These are phyloP conservation scores for Phalaenopsis equestris DNA, from an alignment of 106 monocot species.

Conservation along the genomic window DNA sequence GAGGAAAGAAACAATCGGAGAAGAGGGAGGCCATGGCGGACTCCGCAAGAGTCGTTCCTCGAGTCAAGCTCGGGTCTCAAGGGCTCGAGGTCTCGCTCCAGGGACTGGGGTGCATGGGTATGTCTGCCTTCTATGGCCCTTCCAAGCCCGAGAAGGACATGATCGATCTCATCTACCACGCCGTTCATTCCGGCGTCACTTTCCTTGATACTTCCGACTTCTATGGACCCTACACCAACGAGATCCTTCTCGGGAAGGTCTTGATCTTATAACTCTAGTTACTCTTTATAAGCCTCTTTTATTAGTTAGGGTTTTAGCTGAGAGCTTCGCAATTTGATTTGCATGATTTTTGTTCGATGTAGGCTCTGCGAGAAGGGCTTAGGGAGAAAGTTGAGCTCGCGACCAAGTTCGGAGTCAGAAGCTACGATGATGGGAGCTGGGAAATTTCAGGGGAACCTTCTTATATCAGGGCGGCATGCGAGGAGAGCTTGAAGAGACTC, in stretches of 20 bases:
- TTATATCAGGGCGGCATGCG: constrained; percentile 24
- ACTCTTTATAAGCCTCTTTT: neutral
- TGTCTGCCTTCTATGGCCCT: constrained; percentile 46
- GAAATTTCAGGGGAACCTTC: constrained; percentile 21
- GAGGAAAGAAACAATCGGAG: too few relatives aligned
- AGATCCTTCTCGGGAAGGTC: constrained; percentile 47
- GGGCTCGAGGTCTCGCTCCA: constrained; percentile 46
- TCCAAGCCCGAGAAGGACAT: constrained; percentile 50
- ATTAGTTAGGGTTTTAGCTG: neutral
- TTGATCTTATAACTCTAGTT: neutral
- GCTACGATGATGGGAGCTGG: neutral
- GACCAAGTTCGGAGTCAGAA: constrained; percentile 30
- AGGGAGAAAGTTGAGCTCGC: constrained; percentile 29
- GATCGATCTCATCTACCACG: constrained; percentile 47
- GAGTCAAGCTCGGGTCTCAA: constrained; percentile 51
- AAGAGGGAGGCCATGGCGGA: too few relatives aligned
- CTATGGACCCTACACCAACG: constrained; percentile 52
- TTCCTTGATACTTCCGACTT: constrained; percentile 46
- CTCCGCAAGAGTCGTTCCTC: constrained; percentile 7
- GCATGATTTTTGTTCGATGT: neutral
- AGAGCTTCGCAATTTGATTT: neutral
- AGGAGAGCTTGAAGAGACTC: constrained; percentile 34
- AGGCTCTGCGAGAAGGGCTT: constrained; percentile 18
- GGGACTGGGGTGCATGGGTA: constrained; percentile 57
- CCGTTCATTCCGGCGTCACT: constrained; percentile 34